Base-by-base conservation (phyloP, 768 basidiomycete species). In the Boletus sp. region DNA sequence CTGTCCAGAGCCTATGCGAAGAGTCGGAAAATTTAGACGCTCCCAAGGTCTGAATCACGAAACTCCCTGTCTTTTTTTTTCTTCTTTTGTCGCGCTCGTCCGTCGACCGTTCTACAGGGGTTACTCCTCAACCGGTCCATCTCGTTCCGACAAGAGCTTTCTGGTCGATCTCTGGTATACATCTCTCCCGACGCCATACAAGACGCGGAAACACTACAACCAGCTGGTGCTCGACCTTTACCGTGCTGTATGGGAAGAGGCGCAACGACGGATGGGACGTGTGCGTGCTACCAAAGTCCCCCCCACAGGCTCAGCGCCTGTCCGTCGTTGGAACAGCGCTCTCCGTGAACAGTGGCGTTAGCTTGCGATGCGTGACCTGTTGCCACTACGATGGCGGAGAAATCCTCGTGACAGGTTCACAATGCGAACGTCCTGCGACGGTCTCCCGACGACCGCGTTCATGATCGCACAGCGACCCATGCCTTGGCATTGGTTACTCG, bases 401-500 rank as follows among this genome's bases (percentile, higher is more conserved):
- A 48, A 54, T 49, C 54, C 40, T 58, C 49, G 54, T 46, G 43
- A 50, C 32, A 45, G 61, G 57, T 47, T 51, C 51, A 57, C 56
- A 65, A 62, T 62, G 49, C 57, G 4, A 9, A 63, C 58, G 48
- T 50, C 6, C 13, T 4, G 13, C 23, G 51, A 32, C 5, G 27
- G 17, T 29, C 17, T n/a, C 27, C 43, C 43, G n/a, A 46, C 35
- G 53, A 27, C 80, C 38, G 74, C 78, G 7, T 78, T 75, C 37
- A 64, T 67, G 29, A 75, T 81, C n/a, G 77, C 79, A 1, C 70
- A 70, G 48, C 71, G 75, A 17, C 72, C 79, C 44, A 56, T 81
- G 45, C 71, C 77, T n/a, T 62, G 61, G 7, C 77, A 79, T 35
- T 80, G 79, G 76, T 68, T 80, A 7, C 72, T 81, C 29, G 77